Percentiles rank a stretch among this genome's conserved stretches.
These are phyloP conservation scores for Ogataea pignaliae DNA, from an alignment of 805 yeast species.

Conservation along the genomic window DNA sequence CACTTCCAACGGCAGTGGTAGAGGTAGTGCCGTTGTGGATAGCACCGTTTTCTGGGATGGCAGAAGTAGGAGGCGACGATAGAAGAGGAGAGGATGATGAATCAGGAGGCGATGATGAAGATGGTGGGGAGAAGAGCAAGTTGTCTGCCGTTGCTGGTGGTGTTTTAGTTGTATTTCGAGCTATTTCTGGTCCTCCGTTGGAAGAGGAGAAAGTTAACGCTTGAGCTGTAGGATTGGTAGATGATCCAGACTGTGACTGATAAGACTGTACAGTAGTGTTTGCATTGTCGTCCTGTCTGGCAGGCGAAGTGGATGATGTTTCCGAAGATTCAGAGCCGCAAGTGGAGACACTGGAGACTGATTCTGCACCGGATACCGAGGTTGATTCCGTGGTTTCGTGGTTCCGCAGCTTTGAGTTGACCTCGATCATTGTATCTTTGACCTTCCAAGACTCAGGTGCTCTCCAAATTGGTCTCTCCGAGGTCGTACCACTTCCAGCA, in stretches of 20 bases:
- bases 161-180: constrained; percentile 6
- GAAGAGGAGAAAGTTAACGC: background rate
- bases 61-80: background rate
- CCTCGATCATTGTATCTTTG: constrained; percentile 25
- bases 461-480: constrained; percentile 34
- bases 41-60: background rate
- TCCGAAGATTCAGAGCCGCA: constrained; percentile 7
- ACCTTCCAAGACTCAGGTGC: constrained; percentile 66
- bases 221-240: background rate
- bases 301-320: constrained; percentile 8
- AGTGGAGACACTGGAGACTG: constrained; percentile 10
- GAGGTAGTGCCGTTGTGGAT: too few species aligned
- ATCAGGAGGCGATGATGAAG: background rate
- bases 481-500: background rate
- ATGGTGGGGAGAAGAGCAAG: constrained; percentile 5
- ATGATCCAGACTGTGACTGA: background rate
- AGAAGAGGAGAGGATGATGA: constrained; percentile 3
- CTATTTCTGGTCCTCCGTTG: too few species aligned
- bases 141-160: constrained; percentile 3
- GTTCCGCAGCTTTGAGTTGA: constrained; percentile 1
- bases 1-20: background rate
- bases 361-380: constrained; percentile 14
- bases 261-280: background rate
- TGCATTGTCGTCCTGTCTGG: constrained; percentile 9
- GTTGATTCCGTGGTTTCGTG: constrained; percentile 3